Conservation (phyloP, 2,329 filamentous ascomycete species). For the Fusarium mangiferae region DNA sequence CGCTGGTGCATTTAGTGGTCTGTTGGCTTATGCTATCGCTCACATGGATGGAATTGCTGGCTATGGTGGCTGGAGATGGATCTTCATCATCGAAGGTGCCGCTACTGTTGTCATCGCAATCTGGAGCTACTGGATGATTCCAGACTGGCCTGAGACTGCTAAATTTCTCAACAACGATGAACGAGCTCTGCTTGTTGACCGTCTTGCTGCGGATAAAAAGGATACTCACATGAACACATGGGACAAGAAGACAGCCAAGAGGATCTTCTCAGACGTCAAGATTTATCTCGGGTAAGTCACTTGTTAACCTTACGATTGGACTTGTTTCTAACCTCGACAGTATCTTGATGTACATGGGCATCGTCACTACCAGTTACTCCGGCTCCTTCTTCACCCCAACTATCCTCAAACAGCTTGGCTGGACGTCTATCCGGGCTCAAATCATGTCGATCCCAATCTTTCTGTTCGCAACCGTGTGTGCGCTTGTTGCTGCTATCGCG, state of each 20-base stretch:
- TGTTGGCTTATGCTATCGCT: background rate
- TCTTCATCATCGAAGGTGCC: background rate
- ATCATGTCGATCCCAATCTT: background rate
- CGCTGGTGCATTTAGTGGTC: background rate
- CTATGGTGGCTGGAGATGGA: background rate
- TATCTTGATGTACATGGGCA: background rate
- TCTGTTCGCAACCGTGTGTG: background rate
- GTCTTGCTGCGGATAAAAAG: background rate
- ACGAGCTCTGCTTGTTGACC: background rate
- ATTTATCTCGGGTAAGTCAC: background rate
- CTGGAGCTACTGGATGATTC: background rate
- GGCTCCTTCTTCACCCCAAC: background rate
- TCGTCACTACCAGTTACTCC: background rate
- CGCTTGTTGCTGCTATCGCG: background rate
- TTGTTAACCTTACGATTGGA: rapidly evolving
- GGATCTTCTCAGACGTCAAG: background rate
- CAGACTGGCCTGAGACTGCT: background rate
- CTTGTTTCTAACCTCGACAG: rapidly evolving
- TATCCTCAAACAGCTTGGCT: background rate
- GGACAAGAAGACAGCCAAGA: background rate
- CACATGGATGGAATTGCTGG: background rate
- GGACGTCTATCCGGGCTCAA: background rate
- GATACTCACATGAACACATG: background rate
- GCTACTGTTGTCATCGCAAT: background rate
- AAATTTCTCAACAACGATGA: background rate